phyloP scores from a whole-genome alignment of 257 asterid species.

The Echites panduratus region DNA sequence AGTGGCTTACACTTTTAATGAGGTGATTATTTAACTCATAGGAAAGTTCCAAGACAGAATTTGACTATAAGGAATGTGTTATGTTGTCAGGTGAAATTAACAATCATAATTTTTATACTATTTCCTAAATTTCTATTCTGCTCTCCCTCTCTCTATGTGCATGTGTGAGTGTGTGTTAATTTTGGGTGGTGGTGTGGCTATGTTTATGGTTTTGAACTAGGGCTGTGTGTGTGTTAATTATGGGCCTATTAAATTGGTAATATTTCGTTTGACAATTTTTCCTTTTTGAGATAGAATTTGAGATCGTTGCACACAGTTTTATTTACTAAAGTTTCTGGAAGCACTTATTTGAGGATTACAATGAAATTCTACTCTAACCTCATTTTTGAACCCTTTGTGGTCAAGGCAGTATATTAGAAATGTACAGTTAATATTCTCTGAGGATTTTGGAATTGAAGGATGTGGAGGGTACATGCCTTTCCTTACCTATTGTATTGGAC shows the following conservation, averaged over 20 bases:
- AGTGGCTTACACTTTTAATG: not conserved
- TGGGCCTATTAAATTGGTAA: conserved; percentile 78
- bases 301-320: not conserved
- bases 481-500: conserved; percentile 9
- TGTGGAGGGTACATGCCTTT: conserved; percentile 79
- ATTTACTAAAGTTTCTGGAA: not conserved
- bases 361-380: too few species aligned
- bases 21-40: not conserved
- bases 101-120: not conserved
- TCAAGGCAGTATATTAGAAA: conserved; percentile 92
- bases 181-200: not conserved
- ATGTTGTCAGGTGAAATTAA: not conserved
- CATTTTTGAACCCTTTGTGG: conserved; percentile 93
- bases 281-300: not conserved
- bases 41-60: not conserved
- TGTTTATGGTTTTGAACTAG: not conserved
- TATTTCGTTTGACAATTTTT: not conserved
- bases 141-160: not conserved
- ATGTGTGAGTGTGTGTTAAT: too few species aligned
- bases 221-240: too few species aligned
- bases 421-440: conserved; percentile 92
- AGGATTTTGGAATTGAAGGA: conserved; percentile 98
- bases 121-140: not conserved
- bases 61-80: not conserved
- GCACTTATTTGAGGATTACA: too few species aligned